phyloP scores from a whole-genome alignment of 2,329 filamentous ascomycete species.

The Penicillium sp. region DNA sequence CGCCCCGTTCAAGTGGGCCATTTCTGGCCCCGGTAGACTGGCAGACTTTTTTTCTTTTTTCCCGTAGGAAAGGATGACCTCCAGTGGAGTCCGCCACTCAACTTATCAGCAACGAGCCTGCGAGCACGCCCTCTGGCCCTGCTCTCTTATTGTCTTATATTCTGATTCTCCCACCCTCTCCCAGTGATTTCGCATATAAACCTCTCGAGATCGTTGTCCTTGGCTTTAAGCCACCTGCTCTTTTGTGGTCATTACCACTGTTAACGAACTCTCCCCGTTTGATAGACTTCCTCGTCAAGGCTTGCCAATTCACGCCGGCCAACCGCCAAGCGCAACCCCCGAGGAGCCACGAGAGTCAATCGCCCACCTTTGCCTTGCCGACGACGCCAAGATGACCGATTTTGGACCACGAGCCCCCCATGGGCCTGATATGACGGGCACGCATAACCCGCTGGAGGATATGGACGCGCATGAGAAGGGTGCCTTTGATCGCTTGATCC shows the following conservation, averaged over 20 bases:
- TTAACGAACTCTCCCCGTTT: not conserved
- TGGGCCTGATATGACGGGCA: constrained; percentile 50
- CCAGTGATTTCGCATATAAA: constrained; percentile 4
- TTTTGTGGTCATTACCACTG: constrained; percentile 6
- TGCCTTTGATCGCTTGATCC: constrained; percentile 76
- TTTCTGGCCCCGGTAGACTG: not conserved
- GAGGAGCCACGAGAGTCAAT: constrained; percentile 2
- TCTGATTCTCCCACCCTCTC: not conserved
- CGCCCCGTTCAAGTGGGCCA: not conserved
- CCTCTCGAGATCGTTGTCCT: constrained; percentile 4
- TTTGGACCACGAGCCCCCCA: constrained; percentile 48
- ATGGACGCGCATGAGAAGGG: constrained; percentile 62
- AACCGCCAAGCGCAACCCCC: constrained; percentile 1
- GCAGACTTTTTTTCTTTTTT: constrained; percentile 9
- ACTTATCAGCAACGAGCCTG: constrained; percentile 15
- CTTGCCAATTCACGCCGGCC: constrained; percentile 13
- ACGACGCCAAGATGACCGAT: constrained; percentile 35
- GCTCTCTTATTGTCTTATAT: not conserved
- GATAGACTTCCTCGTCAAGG: not conserved
- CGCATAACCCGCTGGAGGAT: constrained; percentile 45
- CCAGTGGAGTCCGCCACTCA: constrained; percentile 15
- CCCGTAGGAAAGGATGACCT: not conserved
- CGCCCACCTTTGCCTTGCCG: not conserved
- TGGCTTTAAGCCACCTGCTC: constrained; percentile 6
- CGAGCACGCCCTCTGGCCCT: constrained; percentile 4